Percentiles rank a stretch among this genome's conserved stretches.
These are phyloP conservation scores for Huntiella omanensis DNA, from an alignment of 2,329 filamentous ascomycete species.

Conservation along the genomic window DNA sequence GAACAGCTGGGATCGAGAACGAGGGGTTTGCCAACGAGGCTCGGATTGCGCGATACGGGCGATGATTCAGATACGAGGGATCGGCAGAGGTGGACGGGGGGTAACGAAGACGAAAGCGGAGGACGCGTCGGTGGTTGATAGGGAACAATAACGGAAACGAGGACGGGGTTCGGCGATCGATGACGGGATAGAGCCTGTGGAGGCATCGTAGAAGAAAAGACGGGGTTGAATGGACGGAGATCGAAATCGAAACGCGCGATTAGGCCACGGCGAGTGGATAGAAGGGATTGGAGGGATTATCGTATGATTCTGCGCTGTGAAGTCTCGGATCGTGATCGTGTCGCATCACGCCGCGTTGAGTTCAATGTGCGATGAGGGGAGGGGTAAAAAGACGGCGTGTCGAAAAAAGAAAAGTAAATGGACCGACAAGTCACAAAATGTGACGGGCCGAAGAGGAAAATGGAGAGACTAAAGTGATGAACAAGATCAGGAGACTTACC, in stretches of 20 bases:
- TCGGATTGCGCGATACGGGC: no score
- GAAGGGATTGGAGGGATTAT: neutral
- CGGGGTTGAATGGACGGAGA: slow-evolving; percentile 14
- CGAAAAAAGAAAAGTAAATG: neutral
- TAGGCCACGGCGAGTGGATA: neutral
- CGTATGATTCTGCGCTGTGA: slow-evolving; percentile 14
- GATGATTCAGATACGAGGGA: slow-evolving; percentile 10
- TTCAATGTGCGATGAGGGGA: neutral
- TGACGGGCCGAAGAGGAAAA: no score
- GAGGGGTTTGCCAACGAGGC: no score
- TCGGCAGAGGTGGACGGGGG: slow-evolving; percentile 1
- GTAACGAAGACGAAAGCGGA: slow-evolving; percentile 14
- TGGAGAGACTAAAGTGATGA: neutral
- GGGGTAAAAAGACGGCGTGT: neutral
- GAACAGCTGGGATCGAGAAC: no score
- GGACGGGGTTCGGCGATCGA: neutral
- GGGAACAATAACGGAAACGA: neutral
- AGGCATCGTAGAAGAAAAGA: neutral
- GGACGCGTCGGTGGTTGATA: slow-evolving; percentile 2
- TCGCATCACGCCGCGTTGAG: neutral
- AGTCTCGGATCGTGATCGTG: slow-evolving; percentile 1
- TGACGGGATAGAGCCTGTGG: neutral
- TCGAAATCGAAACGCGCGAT: slow-evolving; percentile 17
- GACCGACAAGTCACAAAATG: no score
- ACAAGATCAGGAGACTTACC: slow-evolving; percentile 49